phyloP scores from a whole-genome alignment of 345 rosid species.

The Combretum micranthum region DNA sequence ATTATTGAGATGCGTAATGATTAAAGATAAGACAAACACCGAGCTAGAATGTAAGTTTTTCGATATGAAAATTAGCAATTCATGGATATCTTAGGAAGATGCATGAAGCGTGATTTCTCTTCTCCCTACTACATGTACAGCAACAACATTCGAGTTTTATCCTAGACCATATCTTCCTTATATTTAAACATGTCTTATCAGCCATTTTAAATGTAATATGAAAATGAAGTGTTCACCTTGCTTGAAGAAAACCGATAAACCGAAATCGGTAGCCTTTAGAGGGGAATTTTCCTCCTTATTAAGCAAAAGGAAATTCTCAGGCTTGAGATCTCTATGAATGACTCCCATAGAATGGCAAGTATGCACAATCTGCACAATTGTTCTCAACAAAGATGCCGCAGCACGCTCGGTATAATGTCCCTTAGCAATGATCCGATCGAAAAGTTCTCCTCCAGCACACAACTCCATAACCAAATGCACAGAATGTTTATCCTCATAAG shows the following conservation, averaged over 20 bases:
- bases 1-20: too few relatives aligned
- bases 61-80: too few relatives aligned
- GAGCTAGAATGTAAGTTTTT: too few relatives aligned
- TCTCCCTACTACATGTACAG: too few relatives aligned
- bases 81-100: too few relatives aligned
- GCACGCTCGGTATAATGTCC: constrained; percentile 93
- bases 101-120: too few relatives aligned
- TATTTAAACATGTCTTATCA: too few relatives aligned
- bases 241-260: constrained; percentile 85
- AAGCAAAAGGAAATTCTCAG: constrained; percentile 79
- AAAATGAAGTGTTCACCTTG: constrained; percentile 35
- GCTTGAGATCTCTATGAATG: constrained; percentile 91
- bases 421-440: constrained; percentile 83
- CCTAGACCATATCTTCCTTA: too few relatives aligned
- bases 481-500: constrained; percentile 84
- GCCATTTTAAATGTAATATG: too few relatives aligned
- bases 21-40: too few relatives aligned
- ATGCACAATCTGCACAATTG: constrained; percentile 79
- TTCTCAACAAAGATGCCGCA: constrained; percentile 76
- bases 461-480: constrained; percentile 96
- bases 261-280: constrained; percentile 91
- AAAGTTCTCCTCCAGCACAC: constrained; percentile 90
- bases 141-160: too few relatives aligned
- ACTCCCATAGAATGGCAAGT: constrained; percentile 97
- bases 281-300: constrained; percentile 76